These are phyloP conservation scores for Phycomyces blakesleeanus DNA, from an alignment of 192 early-diverging fungal genomes.

Conservation along the genomic window DNA sequence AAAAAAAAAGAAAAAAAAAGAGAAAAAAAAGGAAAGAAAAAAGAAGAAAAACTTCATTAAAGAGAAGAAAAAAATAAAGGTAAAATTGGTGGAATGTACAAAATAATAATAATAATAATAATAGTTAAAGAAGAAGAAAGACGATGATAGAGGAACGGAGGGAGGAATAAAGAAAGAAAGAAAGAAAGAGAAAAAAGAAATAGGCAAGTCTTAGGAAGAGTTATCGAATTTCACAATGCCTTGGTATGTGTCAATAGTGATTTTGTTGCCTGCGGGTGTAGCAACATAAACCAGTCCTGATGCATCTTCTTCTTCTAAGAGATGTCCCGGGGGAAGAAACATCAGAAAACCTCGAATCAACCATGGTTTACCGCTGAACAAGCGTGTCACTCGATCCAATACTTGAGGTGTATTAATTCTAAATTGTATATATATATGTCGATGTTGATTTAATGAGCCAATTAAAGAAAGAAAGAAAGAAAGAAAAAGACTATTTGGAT, in stretches of 20 bases:
- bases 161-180: no score
- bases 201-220: no score
- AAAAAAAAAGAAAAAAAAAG: no score
- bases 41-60: no score
- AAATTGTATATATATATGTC: background rate
- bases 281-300: constrained; percentile 20
- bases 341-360: constrained; percentile 28
- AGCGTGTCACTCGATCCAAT: constrained; percentile 21
- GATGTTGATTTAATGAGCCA: background rate
- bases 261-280: constrained; percentile 19
- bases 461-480: background rate
- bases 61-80: no score
- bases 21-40: no score
- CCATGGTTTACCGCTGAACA: constrained; percentile 27
- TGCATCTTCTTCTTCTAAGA: constrained; percentile 18
- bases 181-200: background rate
- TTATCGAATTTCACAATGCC: constrained; percentile 18
- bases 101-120: no score
- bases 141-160: background rate
- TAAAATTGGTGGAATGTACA: background rate
- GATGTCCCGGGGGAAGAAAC: constrained; percentile 30
- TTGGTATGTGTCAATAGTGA: constrained; percentile 20
- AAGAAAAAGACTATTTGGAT: background rate
- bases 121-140: background rate
- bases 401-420: constrained; percentile 32